These are phyloP conservation scores for Epichloe glyceriae DNA, from an alignment of 2,329 filamentous ascomycete genomes.

Conservation along the genomic window DNA sequence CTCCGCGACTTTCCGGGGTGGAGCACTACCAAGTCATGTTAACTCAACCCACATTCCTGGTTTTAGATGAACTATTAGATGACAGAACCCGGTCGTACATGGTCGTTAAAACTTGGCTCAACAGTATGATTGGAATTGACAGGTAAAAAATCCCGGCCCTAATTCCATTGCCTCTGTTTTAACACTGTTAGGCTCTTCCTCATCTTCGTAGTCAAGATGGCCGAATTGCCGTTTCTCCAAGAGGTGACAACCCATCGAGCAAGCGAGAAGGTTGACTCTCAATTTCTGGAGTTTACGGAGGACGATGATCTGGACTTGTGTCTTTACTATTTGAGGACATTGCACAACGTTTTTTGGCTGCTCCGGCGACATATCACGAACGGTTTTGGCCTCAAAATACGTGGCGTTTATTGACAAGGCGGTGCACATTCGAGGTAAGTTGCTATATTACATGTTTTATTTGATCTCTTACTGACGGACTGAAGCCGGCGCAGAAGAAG, in stretches of 20 bases:
- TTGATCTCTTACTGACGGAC: slow-evolving; percentile 11
- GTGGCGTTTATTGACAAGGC: slow-evolving; percentile 16
- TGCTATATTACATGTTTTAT: background rate
- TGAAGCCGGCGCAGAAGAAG: slow-evolving; percentile 36
- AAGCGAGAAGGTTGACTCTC: slow-evolving; percentile 8
- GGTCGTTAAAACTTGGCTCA: slow-evolving; percentile 70
- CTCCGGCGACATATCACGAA: slow-evolving; percentile 55
- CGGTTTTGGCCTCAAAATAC: slow-evolving; percentile 50
- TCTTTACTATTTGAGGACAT: slow-evolving; percentile 62
- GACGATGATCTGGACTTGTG: slow-evolving; percentile 64
- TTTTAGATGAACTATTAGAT: slow-evolving; percentile 66
- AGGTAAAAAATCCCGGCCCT: slow-evolving; percentile 31
- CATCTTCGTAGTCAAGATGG: slow-evolving; percentile 46
- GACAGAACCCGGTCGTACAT: slow-evolving; percentile 63
- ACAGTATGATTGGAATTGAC: slow-evolving; percentile 49
- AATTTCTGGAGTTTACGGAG: slow-evolving; percentile 23
- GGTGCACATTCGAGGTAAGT: slow-evolving; percentile 38
- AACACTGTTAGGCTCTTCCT: slow-evolving; percentile 39
- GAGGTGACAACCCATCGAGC: slow-evolving; percentile 4
- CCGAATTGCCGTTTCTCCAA: slow-evolving; percentile 38
- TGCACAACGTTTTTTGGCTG: slow-evolving; percentile 60
- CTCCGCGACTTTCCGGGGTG: slow-evolving; percentile 36
- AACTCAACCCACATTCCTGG: slow-evolving; percentile 65
- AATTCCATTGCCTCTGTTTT: background rate
- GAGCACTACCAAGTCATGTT: slow-evolving; percentile 62